phyloP scores from a whole-genome alignment of 75 land plant genomes.

The Picea sitchensis region DNA sequence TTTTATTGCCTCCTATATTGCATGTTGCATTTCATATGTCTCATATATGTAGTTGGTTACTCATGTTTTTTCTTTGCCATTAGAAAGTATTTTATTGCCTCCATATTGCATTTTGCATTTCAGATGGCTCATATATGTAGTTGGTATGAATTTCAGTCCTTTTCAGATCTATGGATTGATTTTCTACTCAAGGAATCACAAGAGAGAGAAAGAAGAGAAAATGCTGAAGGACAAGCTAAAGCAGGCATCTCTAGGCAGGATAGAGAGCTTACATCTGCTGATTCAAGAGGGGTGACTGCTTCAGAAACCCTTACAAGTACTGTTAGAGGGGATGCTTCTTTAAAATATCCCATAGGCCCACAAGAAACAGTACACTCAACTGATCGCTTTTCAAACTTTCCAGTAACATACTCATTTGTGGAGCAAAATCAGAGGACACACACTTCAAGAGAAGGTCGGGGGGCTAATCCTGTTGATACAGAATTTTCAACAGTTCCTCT shows the following conservation, averaged over 20 bases:
- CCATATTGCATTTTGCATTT: not conserved
- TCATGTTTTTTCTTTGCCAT: not conserved
- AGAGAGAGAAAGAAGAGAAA: slow-evolving; percentile 80
- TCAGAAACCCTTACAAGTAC: slow-evolving; percentile 3
- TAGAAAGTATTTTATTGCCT: not conserved
- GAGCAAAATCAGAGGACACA: slow-evolving; percentile 3
- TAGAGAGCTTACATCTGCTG: slow-evolving; percentile 7
- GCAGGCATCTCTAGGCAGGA: slow-evolving; percentile 1
- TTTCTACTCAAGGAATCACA: slow-evolving; percentile 95
- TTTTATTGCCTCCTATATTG: not conserved
- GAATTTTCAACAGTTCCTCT: slow-evolving; percentile 66
- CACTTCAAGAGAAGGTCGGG: not conserved
- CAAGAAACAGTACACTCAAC: slow-evolving; percentile 9
- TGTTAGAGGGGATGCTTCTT: slow-evolving; percentile 1
- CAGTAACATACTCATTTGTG: slow-evolving; percentile 9
- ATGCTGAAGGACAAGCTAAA: slow-evolving; percentile 20
- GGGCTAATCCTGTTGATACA: slow-evolving; percentile 26
- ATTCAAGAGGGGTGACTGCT: not conserved
- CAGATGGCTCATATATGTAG: not conserved
- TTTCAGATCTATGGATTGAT: slow-evolving; percentile 99
- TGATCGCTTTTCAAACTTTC: not conserved
- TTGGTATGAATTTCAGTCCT: slow-evolving; percentile 57
- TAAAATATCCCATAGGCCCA: not conserved
- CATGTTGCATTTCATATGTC: not conserved
- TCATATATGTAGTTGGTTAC: not conserved